These are phyloP conservation scores for Jatropha curcas DNA, from an alignment of 345 rosid genomes.

Conservation along the genomic window DNA sequence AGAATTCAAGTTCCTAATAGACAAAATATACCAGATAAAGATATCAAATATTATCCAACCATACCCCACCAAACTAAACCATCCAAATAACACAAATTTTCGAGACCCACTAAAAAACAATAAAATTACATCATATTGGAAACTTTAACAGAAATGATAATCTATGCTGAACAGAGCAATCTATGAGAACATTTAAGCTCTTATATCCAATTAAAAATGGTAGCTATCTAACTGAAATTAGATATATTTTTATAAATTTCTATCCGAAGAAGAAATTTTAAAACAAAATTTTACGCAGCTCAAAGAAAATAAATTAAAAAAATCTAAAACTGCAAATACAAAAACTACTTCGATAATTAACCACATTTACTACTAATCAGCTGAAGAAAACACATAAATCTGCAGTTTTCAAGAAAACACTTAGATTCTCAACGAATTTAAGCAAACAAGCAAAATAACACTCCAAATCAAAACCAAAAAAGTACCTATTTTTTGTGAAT, in stretches of 20 bases:
- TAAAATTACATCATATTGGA: neutral
- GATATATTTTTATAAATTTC: neutral
- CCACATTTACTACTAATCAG: neutral
- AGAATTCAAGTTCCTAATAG: neutral
- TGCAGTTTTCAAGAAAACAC: too few relatives aligned
- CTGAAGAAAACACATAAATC: neutral
- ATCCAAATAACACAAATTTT: neutral
- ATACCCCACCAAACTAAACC: neutral
- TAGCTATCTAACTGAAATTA: neutral
- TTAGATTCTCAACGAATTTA: neutral
- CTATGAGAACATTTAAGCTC: conserved; percentile 1
- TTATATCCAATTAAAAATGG: neutral
- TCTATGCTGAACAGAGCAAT: neutral
- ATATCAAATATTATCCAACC: neutral
- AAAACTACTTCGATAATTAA: neutral
- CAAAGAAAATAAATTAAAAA: neutral
- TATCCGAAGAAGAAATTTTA: neutral
- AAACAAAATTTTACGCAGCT: neutral
- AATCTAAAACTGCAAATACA: neutral
- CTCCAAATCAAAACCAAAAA: neutral
- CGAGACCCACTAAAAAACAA: neutral
- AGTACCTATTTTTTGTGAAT: neutral
- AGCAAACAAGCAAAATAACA: neutral
- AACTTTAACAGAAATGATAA: conserved; percentile 5
- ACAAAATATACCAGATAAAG: too few relatives aligned